Conservation (phyloP, 352 stramenopile genomes). For the Blastocystis sp. region DNA sequence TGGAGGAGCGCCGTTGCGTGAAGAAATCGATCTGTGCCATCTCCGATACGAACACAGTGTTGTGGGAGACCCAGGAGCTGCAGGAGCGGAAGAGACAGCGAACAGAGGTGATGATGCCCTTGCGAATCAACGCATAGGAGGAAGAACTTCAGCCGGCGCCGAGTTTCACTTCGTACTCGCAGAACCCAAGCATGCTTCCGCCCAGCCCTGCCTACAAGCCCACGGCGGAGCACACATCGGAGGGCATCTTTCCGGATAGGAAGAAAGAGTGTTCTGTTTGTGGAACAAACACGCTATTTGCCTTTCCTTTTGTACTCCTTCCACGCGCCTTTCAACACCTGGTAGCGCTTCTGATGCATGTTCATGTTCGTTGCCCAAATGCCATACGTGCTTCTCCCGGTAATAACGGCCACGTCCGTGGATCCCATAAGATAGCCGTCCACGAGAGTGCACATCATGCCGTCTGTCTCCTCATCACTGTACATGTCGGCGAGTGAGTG, state of each 20-base stretch:
- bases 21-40: conserved; percentile 61
- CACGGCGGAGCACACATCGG: neutral
- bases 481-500: conserved; percentile 32
- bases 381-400: conserved; percentile 13
- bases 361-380: neutral
- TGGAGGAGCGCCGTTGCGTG: conserved; percentile 48
- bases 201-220: conserved; percentile 44
- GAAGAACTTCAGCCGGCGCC: conserved; percentile 17
- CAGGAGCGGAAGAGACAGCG: conserved; percentile 37
- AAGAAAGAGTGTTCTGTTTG: conserved; percentile 47
- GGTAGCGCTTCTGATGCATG: too few relatives aligned
- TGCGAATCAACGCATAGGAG: neutral
- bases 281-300: neutral
- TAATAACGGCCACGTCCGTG: neutral
- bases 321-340: too few relatives aligned
- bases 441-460: conserved; percentile 51
- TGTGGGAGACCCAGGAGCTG: conserved; percentile 39
- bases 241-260: conserved; percentile 26
- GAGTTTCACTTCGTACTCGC: neutral
- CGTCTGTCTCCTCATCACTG: conserved; percentile 7
- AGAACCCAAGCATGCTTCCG: conserved; percentile 16
- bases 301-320: too few relatives aligned
- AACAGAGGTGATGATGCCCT: neutral
- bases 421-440: conserved; percentile 23
- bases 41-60: neutral